Conservation (phyloP, 1,284 basidiomycete genomes). For the Ceratobasidium sp. region DNA sequence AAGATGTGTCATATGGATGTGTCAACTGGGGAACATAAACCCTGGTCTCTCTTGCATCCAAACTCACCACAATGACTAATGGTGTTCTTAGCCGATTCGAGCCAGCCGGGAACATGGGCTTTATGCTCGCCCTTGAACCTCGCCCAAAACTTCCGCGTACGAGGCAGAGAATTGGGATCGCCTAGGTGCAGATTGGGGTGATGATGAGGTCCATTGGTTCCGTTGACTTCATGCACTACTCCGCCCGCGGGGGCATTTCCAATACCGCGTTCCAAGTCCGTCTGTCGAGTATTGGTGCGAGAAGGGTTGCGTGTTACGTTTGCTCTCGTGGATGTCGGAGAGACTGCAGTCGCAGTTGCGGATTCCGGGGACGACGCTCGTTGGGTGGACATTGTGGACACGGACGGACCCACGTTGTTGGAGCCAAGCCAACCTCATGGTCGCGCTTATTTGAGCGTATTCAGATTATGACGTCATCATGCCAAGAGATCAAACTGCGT, state of each 20-base stretch:
- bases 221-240: neutral
- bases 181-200: neutral
- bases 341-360: constrained; percentile 11
- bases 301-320: constrained; percentile 3
- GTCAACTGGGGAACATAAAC: too few relatives aligned
- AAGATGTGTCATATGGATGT: neutral
- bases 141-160: neutral
- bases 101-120: constrained; percentile 18
- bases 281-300: constrained; percentile 7
- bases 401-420: constrained; percentile 57
- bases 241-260: neutral
- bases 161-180: neutral
- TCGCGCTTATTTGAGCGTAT: neutral
- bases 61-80: constrained; percentile 19
- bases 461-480: neutral
- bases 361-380: neutral
- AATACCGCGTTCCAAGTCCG: constrained; percentile 3
- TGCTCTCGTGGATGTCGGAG: neutral
- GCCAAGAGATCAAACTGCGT: too few relatives aligned
- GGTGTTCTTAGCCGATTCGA: constrained; percentile 28
- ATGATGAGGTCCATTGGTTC: neutral
- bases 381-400: neutral
- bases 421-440: neutral
- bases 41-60: too few relatives aligned
- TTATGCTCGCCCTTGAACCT: constrained; percentile 20